Base-by-base conservation (phyloP, 2,329 filamentous ascomycete genomes). In the Coniochaeta sp. region DNA sequence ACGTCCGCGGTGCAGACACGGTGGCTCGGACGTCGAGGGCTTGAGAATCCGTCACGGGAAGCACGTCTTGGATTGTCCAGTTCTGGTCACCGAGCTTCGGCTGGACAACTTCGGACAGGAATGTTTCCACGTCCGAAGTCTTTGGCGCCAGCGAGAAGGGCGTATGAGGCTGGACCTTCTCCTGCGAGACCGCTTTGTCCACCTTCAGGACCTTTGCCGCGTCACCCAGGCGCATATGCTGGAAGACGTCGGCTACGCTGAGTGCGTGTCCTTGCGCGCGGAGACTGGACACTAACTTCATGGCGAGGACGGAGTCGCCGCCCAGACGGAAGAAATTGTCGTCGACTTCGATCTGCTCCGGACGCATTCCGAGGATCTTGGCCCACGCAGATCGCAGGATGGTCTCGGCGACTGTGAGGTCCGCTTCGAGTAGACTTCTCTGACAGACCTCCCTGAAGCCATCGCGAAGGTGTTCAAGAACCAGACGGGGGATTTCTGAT, bases 171-270 rank as follows among this genome's bases (percentile, higher is more conserved):
- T 71, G 61, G 0, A 59, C 58, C 28, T 67, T 62, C 47, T 22
- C 47, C 1, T 67, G 43, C 7, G 66, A 59, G 9, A 67, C 61
- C 1, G 62, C 63, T 1, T 64, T 62, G 14, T 67, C 67, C 17
- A 73, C 65, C 64, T 72, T 72, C 33, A 76, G 56, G 0, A 67
- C 68, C 28, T 70, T 69, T 16, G 74, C 75, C 14, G 73, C 67
- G 31, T 74, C 72, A 16, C 68, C 55, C 8, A 67, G 62, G 7
- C 65, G 66, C 62, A 68, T 69, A 40, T 67, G 59, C 36, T 64
- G 60, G 64, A 83, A 82, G 60, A 82, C 77, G 33, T 81, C 75
- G 1, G 79, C 76, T 1, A 83, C 80, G 0, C 74, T 76, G 58
- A 83, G 62, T 0, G 64, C 62, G 44, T 80, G 70, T 0, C 76